A percentile compares a stretch with the other conserved stretches of the same genome.
Evolutionary conservation across 306 rosid species (phyloP).

Genomic region (Prinsepia uniflora): DNA sequence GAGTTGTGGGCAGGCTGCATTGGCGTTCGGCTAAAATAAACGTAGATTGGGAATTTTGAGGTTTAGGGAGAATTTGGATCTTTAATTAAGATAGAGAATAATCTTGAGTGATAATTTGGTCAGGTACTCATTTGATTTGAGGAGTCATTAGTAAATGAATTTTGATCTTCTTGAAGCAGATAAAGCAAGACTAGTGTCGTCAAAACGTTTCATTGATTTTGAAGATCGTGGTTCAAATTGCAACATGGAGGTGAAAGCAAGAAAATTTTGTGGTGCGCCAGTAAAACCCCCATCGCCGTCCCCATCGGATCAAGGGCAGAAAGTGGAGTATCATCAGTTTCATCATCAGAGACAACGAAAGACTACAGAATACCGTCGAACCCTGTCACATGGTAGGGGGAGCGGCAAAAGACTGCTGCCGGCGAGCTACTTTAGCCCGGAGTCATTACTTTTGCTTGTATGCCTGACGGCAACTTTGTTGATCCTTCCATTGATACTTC

Average conservation of each 20-base stretch:
- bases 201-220: slow-evolving; percentile 16
- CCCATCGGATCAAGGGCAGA: not conserved
- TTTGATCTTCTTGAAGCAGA: slow-evolving; percentile 22
- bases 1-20: too few species aligned
- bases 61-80: not conserved
- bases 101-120: not conserved
- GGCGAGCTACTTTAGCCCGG: slow-evolving; percentile 37
- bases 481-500: slow-evolving; percentile 54
- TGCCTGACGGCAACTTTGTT: slow-evolving; percentile 46
- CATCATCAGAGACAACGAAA: slow-evolving; percentile 10
- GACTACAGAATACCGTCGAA: slow-evolving; percentile 22
- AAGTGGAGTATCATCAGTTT: slow-evolving; percentile 14
- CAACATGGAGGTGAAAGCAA: slow-evolving; percentile 11
- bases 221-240: slow-evolving; percentile 9
- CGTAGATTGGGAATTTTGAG: not conserved
- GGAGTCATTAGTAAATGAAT: slow-evolving; percentile 14
- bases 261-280: not conserved
- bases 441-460: slow-evolving; percentile 40
- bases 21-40: too few species aligned
- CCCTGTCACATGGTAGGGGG: slow-evolving; percentile 37
- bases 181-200: slow-evolving; percentile 2
- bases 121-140: not conserved
- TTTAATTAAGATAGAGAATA: not conserved
- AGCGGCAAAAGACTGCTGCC: slow-evolving; percentile 32
- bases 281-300: not conserved